A percentile compares a stretch with the other conserved stretches of the same genome.
Evolutionary conservation across 2,329 filamentous ascomycete genomes (phyloP).

Genomic region (Alternaria rosae): DNA sequence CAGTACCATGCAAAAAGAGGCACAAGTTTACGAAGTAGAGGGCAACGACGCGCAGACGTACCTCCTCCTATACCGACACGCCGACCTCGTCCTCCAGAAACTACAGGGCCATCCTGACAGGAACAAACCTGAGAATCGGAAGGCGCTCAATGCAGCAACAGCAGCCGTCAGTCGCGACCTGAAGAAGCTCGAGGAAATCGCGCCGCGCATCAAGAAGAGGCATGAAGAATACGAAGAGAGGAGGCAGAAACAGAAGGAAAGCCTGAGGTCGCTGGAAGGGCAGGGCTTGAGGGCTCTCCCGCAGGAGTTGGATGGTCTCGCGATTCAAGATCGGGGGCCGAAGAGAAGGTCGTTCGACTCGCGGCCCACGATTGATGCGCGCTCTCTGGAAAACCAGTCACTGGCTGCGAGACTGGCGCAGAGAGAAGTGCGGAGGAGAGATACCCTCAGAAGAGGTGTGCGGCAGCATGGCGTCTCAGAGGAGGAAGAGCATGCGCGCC

Average conservation of each 20-base stretch:
- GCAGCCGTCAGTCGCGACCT: constrained; percentile 71
- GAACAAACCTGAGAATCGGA: constrained; percentile 67
- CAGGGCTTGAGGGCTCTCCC: constrained; percentile 16
- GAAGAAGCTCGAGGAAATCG: constrained; percentile 76
- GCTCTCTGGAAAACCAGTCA: constrained; percentile 35
- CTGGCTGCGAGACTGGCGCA: constrained; percentile 47
- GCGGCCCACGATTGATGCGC: constrained; percentile 42
- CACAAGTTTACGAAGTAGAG: constrained; percentile 83
- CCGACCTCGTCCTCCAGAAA: constrained; percentile 79
- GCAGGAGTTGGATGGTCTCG: constrained; percentile 35
- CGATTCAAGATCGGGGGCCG: constrained; percentile 21
- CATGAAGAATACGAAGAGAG: constrained; percentile 61
- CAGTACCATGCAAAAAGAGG: constrained; percentile 80
- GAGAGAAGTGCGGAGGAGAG: constrained; percentile 45
- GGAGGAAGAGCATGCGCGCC: constrained; percentile 64
- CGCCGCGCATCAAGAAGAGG: constrained; percentile 76
- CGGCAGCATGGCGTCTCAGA: constrained; percentile 65
- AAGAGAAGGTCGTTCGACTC: constrained; percentile 35
- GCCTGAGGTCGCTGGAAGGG: constrained; percentile 37
- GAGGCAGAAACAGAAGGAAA: constrained; percentile 33
- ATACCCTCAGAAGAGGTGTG: constrained; percentile 56
- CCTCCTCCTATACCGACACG: constrained; percentile 88
- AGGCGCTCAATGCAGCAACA: constrained; percentile 63
- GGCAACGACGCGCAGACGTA: constrained; percentile 89
- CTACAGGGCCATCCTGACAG: constrained; percentile 79